phyloP scores from a whole-genome alignment of 495 filamentous ascomycete genomes.

The Neurospora sp. region DNA sequence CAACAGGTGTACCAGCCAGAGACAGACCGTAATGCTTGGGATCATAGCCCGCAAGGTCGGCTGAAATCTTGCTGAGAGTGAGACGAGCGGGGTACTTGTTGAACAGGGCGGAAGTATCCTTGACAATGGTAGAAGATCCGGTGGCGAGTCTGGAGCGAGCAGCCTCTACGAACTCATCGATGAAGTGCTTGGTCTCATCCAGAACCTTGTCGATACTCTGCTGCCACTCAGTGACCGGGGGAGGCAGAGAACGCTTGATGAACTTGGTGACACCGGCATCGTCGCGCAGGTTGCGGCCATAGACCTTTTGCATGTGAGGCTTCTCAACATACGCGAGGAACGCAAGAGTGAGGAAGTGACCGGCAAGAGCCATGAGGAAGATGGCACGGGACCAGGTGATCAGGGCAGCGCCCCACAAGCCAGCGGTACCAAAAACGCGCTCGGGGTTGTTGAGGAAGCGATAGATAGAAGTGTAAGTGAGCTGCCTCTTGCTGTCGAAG shows the following conservation, averaged over 20 bases:
- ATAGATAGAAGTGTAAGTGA: conserved; percentile 96
- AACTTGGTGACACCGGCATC: conserved; percentile 89
- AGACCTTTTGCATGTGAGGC: conserved; percentile 98
- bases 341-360: conserved; percentile 70
- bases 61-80: conserved; percentile 70
- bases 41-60: conserved; percentile 76
- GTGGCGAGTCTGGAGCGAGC: conserved; percentile 82
- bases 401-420: conserved; percentile 90
- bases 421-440: conserved; percentile 83
- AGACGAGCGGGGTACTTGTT: conserved; percentile 83
- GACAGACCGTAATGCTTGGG: conserved; percentile 70
- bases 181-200: conserved; percentile 70
- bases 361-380: conserved; percentile 73
- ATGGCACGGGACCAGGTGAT: conserved; percentile 81
- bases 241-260: conserved; percentile 77
- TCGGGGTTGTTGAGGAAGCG: conserved; percentile 97
- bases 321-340: conserved; percentile 94
- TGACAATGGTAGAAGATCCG: conserved; percentile 76
- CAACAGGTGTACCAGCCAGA: conserved; percentile 55
- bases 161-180: conserved; percentile 82
- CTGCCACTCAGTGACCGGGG: conserved; percentile 60
- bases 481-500: conserved; percentile 76
- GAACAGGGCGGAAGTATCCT: conserved; percentile 81
- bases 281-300: conserved; percentile 70
- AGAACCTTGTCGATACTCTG: conserved; percentile 81